phyloP scores from a whole-genome alignment of 2,329 filamentous ascomycete genomes.

The Verruconis gallopava region DNA sequence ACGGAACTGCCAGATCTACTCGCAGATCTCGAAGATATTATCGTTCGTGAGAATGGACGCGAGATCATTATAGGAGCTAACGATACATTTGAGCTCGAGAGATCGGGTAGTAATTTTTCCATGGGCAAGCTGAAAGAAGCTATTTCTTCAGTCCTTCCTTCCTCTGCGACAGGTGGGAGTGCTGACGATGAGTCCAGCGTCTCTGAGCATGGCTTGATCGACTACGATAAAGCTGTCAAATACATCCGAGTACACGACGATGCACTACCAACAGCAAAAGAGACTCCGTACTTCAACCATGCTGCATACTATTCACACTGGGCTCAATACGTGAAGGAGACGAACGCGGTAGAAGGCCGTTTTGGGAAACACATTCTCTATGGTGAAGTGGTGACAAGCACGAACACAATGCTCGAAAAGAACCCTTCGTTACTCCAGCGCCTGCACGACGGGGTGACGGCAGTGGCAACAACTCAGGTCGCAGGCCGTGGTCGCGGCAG shows the following conservation, averaged over 20 bases:
- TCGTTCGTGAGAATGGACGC: conserved; percentile 50
- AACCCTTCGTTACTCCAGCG: conserved; percentile 65
- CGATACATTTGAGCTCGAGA: conserved; percentile 71
- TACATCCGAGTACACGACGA: conserved; percentile 59
- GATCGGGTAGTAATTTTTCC: conserved; percentile 31
- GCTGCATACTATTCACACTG: conserved; percentile 63
- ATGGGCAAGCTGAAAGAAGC: conserved; percentile 18
- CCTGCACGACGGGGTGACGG: conserved; percentile 75
- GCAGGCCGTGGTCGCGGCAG: conserved; percentile 77
- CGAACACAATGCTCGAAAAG: conserved; percentile 88
- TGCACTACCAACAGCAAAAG: conserved; percentile 51
- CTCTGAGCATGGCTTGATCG: conserved; percentile 49
- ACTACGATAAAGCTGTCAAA: conserved; percentile 65
- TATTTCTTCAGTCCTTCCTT: conserved; percentile 14
- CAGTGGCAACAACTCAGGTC: conserved; percentile 76
- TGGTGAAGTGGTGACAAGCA: conserved; percentile 85
- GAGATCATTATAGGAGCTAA: conserved; percentile 68
- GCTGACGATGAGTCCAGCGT: conserved; percentile 13
- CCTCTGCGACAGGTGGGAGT: conserved; percentile 1
- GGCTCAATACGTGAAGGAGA: conserved; percentile 43
- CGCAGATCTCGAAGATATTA: conserved; percentile 51
- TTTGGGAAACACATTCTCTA: conserved; percentile 77
- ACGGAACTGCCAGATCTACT: conserved; percentile 56
- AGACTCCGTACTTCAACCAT: conserved; percentile 81
- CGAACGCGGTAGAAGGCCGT: conserved; percentile 37